Conservation (phyloP, 352 stramenopile species). For the Phytophthora cactorum region DNA sequence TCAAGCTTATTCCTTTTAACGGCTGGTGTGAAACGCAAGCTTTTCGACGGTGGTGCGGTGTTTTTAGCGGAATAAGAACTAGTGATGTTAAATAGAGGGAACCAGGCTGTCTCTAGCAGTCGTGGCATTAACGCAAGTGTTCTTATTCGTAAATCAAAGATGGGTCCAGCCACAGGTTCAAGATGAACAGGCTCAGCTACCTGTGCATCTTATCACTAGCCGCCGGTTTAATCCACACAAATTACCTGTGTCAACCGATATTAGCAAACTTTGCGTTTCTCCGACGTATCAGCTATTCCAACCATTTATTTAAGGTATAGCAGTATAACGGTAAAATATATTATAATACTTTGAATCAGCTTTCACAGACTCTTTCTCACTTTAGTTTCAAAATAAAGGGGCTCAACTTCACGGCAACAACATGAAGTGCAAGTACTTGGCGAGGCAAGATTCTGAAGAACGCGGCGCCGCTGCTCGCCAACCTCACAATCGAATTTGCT, state of each 20-base stretch:
- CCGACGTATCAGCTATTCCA: not conserved
- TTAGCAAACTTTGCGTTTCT: not conserved
- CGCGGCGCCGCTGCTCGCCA: not conserved
- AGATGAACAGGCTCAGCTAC: constrained; percentile 6
- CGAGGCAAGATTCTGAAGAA: constrained; percentile 26
- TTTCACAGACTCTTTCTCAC: not conserved
- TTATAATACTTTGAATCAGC: no score
- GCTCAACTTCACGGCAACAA: not conserved
- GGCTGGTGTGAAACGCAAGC: constrained; percentile 35
- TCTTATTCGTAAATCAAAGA: not conserved
- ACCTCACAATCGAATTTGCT: constrained; percentile 29
- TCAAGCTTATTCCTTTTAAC: not conserved
- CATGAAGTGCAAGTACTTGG: not conserved
- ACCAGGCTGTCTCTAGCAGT: not conserved
- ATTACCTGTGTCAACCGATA: not conserved
- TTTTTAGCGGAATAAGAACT: not conserved
- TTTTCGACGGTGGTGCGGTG: constrained; percentile 8
- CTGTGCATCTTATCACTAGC: constrained; percentile 2
- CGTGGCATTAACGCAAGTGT: not conserved
- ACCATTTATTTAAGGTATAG: no score
- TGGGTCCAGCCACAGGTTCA: constrained; percentile 22
- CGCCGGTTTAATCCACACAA: not conserved
- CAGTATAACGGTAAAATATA: no score
- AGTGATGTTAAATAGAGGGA: not conserved
- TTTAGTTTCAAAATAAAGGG: not conserved